Percentiles rank a stretch among this genome's conserved stretches.
These are phyloP conservation scores for Rosa multiflora DNA, from an alignment of 306 rosid species.

Conservation along the genomic window DNA sequence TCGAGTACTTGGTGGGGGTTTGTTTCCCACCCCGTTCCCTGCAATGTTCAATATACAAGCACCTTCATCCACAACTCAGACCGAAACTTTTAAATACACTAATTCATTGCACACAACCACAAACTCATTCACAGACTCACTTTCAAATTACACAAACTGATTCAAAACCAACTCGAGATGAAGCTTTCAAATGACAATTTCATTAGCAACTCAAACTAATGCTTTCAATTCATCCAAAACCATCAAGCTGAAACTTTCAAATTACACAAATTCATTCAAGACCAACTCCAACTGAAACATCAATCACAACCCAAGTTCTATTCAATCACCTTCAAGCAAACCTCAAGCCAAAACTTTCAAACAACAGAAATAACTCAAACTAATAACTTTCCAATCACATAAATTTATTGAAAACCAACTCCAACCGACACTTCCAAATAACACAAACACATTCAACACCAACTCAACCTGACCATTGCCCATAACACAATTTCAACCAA, in stretches of 20 bases:
- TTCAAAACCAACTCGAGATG: neutral
- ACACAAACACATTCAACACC: neutral
- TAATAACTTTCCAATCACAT: neutral
- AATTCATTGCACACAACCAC: neutral
- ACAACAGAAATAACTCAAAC: neutral
- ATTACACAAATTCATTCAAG: neutral
- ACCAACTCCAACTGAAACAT: neutral
- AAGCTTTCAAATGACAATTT: neutral
- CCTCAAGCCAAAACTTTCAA: neutral
- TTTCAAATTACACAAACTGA: neutral
- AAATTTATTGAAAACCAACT: neutral
- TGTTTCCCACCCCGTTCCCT: slow-evolving; percentile 54
- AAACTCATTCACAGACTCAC: neutral
- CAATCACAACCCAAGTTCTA: neutral
- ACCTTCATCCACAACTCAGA: slow-evolving; percentile 11
- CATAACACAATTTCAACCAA: neutral
- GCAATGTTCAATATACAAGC: slow-evolving; percentile 30
- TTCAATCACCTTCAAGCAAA: neutral
- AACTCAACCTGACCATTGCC: neutral
- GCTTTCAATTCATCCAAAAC: neutral
- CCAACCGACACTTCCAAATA: neutral
- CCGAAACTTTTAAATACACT: neutral
- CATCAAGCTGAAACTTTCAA: neutral
- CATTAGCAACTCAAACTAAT: neutral
- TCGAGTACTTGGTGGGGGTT: slow-evolving; percentile 52